Conservation (phyloP, 768 basidiomycete species). For the Agaricus bisporus region DNA sequence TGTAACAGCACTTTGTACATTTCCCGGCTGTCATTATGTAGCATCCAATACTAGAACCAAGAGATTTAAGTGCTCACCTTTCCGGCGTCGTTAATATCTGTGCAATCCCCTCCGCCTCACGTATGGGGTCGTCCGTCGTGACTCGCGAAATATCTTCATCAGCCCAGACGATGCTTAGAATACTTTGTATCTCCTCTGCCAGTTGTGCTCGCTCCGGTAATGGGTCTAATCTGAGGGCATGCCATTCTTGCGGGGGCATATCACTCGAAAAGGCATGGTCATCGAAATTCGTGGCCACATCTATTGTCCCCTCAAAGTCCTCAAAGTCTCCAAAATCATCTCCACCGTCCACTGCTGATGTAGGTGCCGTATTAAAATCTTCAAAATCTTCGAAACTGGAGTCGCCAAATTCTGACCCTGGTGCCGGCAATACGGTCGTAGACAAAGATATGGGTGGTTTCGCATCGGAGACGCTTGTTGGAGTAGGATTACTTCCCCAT, state of each 20-base stretch:
- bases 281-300: conserved; percentile 3
- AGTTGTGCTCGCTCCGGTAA: conserved; percentile 53
- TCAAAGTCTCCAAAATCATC: conserved; percentile 88
- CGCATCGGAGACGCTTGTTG: conserved; percentile 20
- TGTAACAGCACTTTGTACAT: conserved; percentile 69
- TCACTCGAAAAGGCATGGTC: conserved; percentile 28
- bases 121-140: conserved; percentile 64
- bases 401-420: conserved; percentile 25
- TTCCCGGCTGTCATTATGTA: conserved; percentile 52
- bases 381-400: conserved; percentile 52
- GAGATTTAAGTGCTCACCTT: conserved; percentile 42
- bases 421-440: conserved; percentile 15
- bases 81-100: conserved; percentile 73
- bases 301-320: conserved; percentile 57
- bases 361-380: conserved; percentile 50
- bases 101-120: conserved; percentile 73
- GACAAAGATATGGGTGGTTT: conserved; percentile 18
- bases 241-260: conserved; percentile 46
- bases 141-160: conserved; percentile 40
- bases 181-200: conserved; percentile 54
- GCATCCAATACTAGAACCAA: conserved; percentile 7
- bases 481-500: conserved; percentile 45
- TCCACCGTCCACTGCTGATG: conserved; percentile 31
- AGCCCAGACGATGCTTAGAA: conserved; percentile 64
- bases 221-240: conserved; percentile 59